Evolutionary conservation across 208 protist genomes (phyloP).

Genomic region (Trypanosoma lewisi): DNA sequence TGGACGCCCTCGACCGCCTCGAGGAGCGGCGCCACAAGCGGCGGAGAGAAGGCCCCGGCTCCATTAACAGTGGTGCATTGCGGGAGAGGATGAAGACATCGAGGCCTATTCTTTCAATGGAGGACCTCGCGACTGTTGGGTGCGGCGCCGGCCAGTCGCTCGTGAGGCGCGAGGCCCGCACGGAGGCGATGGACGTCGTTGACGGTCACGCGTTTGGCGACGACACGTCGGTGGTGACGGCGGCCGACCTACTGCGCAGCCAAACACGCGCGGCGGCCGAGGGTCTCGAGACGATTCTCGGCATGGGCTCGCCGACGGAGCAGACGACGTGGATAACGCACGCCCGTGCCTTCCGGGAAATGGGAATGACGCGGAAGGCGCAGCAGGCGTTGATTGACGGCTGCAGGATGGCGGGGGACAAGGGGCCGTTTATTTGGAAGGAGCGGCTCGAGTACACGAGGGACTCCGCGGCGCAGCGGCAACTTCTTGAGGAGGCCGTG

Average conservation of each 20-base stretch:
- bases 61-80: not conserved
- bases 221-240: conserved; percentile 62
- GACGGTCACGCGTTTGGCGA: conserved; percentile 74
- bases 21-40: conserved; percentile 40
- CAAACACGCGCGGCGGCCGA: conserved; percentile 32
- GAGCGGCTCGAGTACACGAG: conserved; percentile 59
- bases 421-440: conserved; percentile 74
- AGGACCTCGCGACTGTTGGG: conserved; percentile 27
- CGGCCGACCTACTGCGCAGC: conserved; percentile 58
- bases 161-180: conserved; percentile 62
- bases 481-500: conserved; percentile 70
- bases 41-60: not conserved
- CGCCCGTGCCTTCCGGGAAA: conserved; percentile 63
- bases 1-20: conserved; percentile 43
- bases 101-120: conserved; percentile 24
- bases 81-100: conserved; percentile 3
- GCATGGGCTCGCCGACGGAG: conserved; percentile 76
- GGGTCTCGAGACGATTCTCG: conserved; percentile 55
- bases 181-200: conserved; percentile 57
- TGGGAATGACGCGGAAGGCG: conserved; percentile 65
- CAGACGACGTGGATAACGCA: conserved; percentile 86
- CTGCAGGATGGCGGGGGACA: conserved; percentile 53
- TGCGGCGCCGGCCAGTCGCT: conserved; percentile 23
- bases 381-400: conserved; percentile 65
- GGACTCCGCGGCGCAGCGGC: conserved; percentile 40